These are phyloP conservation scores for Monosporascus sp. DNA, from an alignment of 2,329 filamentous ascomycete species.

Conservation along the genomic window DNA sequence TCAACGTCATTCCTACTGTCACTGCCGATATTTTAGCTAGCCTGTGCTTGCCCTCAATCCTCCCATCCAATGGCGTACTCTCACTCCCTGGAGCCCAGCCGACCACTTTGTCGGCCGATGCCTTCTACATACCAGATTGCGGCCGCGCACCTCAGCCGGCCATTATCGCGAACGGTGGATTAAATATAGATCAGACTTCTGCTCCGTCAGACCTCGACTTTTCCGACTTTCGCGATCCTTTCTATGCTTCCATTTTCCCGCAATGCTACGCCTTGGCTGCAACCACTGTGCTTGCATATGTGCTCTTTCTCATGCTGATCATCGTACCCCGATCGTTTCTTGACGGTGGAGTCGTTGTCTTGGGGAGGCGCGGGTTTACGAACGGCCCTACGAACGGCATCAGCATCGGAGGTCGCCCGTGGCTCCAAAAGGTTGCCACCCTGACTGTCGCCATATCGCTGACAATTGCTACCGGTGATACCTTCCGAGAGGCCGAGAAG, in stretches of 20 bases:
- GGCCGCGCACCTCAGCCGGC: constrained; percentile 35
- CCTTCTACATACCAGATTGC: constrained; percentile 56
- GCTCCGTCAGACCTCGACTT: constrained; percentile 35
- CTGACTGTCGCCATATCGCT: constrained; percentile 75
- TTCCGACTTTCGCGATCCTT: constrained; percentile 73
- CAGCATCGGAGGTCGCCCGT: constrained; percentile 84
- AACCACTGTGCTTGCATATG: constrained; percentile 85
- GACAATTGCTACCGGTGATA: constrained; percentile 89
- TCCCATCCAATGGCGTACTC: constrained; percentile 41
- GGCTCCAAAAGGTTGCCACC: constrained; percentile 81
- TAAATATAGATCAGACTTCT: constrained; percentile 34
- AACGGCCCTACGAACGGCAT: constrained; percentile 73
- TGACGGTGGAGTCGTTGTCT: constrained; percentile 75
- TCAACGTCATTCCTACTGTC: constrained; percentile 14
- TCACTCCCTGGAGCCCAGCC: constrained; percentile 47
- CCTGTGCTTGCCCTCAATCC: constrained; percentile 34
- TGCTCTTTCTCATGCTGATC: constrained; percentile 88
- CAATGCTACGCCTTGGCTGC: constrained; percentile 90
- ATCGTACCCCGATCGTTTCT: constrained; percentile 94
- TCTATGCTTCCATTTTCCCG: constrained; percentile 89
- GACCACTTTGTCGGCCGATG: constrained; percentile 54
- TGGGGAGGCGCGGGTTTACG: constrained; percentile 79
- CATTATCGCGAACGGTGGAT: constrained; percentile 37
- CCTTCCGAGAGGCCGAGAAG: constrained; percentile 73
- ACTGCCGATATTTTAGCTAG: constrained; percentile 5